Evolutionary conservation across 2,329 filamentous ascomycete genomes (phyloP), one percentile per base, ranked within the genome.

Genomic region (Neurospora sp.): DNA sequence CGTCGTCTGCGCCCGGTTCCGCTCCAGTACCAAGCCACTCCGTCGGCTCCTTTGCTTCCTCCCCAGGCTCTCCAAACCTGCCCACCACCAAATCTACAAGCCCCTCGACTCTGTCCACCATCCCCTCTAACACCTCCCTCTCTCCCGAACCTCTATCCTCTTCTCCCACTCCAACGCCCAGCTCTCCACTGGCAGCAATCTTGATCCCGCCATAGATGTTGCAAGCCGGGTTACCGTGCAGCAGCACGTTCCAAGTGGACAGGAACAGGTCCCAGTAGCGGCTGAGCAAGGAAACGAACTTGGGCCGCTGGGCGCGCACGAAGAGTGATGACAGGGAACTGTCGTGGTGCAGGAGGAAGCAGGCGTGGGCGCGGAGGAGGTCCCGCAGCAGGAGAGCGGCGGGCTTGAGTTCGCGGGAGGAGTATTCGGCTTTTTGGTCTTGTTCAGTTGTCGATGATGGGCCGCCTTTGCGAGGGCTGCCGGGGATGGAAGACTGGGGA

Each of bases 71-170:
- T 1, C 93, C 95, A 78, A 96, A 98, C 74, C 91, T 90, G 62
- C 92, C 93, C 3, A 97, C 93, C 58, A 97, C 84, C 67, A 98
- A 80, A 79, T 99, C 96, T 6, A 97, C 87, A 46, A 99, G 84
- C 0, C 96, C 96, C 68, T 96, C 90, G 33, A 93, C 92, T 69
- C 92, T 85, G 10, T 85, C 86, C 1, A 93, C 89, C 72, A 97
- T 88, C n/a, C 93, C 93, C 79, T 98, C 95, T 1, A 99, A 83
- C 0, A 98, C 95, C 75, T 96, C 95, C 75, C 95, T 86, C 81
- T 98, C 95, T 39, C 93, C 93, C 78, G 95, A 97, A 4, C 95
- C 95, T 78, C 93, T 91, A 69, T 97, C 93, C 81, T 98, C 96
- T 78, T 98, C 96, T 19, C 96, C 96, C 1, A 98, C 96, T 0